Evolutionary conservation across 257 asterid genomes (phyloP).

Genomic region (Scutellaria baicalensis): DNA sequence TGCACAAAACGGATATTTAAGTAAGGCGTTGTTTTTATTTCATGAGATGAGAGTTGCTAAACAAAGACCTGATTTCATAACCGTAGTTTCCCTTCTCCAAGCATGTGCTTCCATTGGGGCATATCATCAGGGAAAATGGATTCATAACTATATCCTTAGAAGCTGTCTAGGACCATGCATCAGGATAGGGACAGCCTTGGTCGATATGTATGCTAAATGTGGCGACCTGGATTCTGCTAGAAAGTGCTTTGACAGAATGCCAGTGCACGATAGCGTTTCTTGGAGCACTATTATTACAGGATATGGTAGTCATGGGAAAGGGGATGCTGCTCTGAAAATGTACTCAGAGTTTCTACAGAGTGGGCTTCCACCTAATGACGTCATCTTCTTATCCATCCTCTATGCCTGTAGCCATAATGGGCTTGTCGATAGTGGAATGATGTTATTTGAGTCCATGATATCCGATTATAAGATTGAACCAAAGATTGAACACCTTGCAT

Average conservation of each 20-base stretch:
- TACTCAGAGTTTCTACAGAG: slow-evolving; percentile 36
- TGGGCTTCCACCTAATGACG: slow-evolving; percentile 55
- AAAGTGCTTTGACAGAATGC: slow-evolving; percentile 60
- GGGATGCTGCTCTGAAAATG: slow-evolving; percentile 58
- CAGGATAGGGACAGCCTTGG: slow-evolving; percentile 59
- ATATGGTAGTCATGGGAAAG: slow-evolving; percentile 77
- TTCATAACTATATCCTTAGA: slow-evolving; percentile 61
- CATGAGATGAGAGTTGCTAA: slow-evolving; percentile 52
- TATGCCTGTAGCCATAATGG: slow-evolving; percentile 83
- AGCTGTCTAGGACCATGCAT: slow-evolving; percentile 53
- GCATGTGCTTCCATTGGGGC: slow-evolving; percentile 83
- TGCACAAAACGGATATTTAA: slow-evolving; percentile 55
- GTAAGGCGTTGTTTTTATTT: slow-evolving; percentile 42
- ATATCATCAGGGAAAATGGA: slow-evolving; percentile 74
- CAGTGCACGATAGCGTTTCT: slow-evolving; percentile 45
- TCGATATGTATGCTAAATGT: slow-evolving; percentile 88
- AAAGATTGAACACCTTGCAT: slow-evolving; percentile 64
- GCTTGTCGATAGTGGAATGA: slow-evolving; percentile 55
- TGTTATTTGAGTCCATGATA: slow-evolving; percentile 63
- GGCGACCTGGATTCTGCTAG: slow-evolving; percentile 62
- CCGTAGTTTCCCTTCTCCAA: slow-evolving; percentile 71
- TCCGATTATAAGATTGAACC: slow-evolving; percentile 52
- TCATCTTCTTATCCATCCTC: slow-evolving; percentile 54
- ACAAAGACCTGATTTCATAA: slow-evolving; percentile 61
- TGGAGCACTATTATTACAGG: slow-evolving; percentile 80